A percentile compares a stretch with the other conserved stretches of the same genome.
Evolutionary conservation across 2,329 filamentous ascomycete genomes (phyloP).

Genomic region (Penicillium oxalicum): DNA sequence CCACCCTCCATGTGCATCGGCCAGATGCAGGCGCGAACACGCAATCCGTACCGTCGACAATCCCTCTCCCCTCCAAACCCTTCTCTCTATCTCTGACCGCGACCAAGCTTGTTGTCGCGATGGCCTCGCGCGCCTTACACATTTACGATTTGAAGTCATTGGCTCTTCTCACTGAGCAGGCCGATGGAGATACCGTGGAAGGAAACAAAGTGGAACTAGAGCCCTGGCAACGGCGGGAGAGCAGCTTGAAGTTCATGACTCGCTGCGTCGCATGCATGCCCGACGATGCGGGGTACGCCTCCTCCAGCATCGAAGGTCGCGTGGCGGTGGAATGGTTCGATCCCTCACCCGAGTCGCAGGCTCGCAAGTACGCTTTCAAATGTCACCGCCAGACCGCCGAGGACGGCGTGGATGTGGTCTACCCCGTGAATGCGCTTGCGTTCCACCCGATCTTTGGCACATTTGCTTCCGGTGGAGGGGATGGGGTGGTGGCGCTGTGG

Average conservation of each 20-base stretch:
- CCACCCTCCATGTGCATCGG: slow-evolving; percentile 78
- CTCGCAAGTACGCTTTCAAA: slow-evolving; percentile 96
- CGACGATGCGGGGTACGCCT: slow-evolving; percentile 88
- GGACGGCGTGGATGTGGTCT: slow-evolving; percentile 71
- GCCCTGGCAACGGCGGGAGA: slow-evolving; percentile 91
- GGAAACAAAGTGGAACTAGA: slow-evolving; percentile 50
- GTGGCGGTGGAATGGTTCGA: slow-evolving; percentile 99
- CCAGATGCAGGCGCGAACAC: slow-evolving; percentile 40
- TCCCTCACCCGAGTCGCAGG: slow-evolving; percentile 76
- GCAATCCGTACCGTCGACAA: slow-evolving; percentile 52
- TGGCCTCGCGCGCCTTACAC: slow-evolving; percentile 87
- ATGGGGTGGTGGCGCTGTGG: slow-evolving; percentile 89
- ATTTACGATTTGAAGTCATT: slow-evolving; percentile 84
- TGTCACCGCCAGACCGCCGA: slow-evolving; percentile 72
- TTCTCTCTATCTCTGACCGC: slow-evolving; percentile 75
- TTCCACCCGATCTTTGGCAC: slow-evolving; percentile 80
- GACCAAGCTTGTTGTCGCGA: slow-evolving; percentile 87
- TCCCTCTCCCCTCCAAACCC: slow-evolving; percentile 76
- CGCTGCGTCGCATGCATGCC: slow-evolving; percentile 93
- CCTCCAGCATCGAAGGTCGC: slow-evolving; percentile 85
- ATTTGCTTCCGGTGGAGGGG: slow-evolving; percentile 83
- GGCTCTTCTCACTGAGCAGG: slow-evolving; percentile 47
- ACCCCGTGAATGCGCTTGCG: slow-evolving; percentile 81
- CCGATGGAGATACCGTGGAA: slow-evolving; percentile 32
- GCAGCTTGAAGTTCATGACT: slow-evolving; percentile 92